These are phyloP conservation scores for Juncus effusus DNA, from an alignment of 176 grass and related monocot species.

Conservation along the genomic window DNA sequence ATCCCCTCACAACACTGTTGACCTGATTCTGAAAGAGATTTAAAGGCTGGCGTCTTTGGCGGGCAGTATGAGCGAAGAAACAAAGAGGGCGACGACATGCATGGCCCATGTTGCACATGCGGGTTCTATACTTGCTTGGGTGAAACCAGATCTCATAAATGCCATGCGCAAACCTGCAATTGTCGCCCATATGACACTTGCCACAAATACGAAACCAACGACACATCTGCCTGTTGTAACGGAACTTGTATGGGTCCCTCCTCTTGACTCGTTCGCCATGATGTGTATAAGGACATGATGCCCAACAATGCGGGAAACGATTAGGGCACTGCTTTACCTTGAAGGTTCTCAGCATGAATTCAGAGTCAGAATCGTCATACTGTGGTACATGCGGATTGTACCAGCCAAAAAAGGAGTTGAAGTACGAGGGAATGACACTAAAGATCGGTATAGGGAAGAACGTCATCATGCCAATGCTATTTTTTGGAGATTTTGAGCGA, in stretches of 20 bases:
- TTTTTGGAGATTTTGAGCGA: no score
- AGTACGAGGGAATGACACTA: no score
- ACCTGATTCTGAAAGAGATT: neutral
- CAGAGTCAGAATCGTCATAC: constrained; percentile 28
- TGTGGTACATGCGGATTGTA: neutral
- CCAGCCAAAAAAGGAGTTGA: no score
- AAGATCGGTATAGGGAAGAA: no score
- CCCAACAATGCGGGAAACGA: constrained; percentile 67
- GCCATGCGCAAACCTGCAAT: constrained; percentile 66
- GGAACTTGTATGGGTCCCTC: constrained; percentile 52
- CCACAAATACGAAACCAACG: constrained; percentile 53
- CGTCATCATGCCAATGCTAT: no score
- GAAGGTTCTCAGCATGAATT: constrained; percentile 76
- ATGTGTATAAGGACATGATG: constrained; percentile 58
- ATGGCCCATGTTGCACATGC: constrained; percentile 77
- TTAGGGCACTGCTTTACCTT: constrained; percentile 58
- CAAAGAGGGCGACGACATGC: constrained; percentile 72
- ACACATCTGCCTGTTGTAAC: constrained; percentile 65
- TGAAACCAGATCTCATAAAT: constrained; percentile 95
- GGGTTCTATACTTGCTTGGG: constrained; percentile 73
- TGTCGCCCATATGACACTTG: constrained; percentile 58
- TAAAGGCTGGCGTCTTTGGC: constrained; percentile 51
- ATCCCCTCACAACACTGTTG: neutral
- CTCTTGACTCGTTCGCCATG: constrained; percentile 63
- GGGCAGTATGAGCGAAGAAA: constrained; percentile 84